Evolutionary conservation across 2,329 filamentous ascomycete genomes (phyloP).

Genomic region (Pseudogymnoascus sp.): DNA sequence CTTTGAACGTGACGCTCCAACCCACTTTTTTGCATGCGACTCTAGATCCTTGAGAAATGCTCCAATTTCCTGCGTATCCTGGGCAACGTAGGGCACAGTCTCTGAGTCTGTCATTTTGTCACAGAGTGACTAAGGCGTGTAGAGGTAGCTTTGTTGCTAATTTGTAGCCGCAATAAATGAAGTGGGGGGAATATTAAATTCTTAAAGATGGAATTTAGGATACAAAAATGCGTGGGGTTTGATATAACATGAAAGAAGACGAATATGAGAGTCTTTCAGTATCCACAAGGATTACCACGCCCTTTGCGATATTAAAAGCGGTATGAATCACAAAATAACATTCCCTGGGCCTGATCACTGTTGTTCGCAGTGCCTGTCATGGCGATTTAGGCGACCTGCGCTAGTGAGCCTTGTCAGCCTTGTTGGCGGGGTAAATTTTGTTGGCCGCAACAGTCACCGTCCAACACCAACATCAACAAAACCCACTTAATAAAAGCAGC

Average conservation of each 20-base stretch:
- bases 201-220: neutral
- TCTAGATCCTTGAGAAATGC: slow-evolving; percentile 44
- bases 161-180: neutral
- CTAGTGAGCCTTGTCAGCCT: slow-evolving; percentile 21
- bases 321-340: neutral
- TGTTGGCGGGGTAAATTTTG: slow-evolving; percentile 5
- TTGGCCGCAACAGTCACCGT: neutral
- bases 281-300: neutral
- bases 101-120: slow-evolving; percentile 42
- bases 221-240: neutral
- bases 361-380: slow-evolving; percentile 6
- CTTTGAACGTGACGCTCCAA: slow-evolving; percentile 45
- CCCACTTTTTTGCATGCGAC: slow-evolving; percentile 50
- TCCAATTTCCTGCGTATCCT: slow-evolving; percentile 60
- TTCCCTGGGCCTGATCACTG: neutral
- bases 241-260: neutral
- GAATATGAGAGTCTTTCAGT: neutral
- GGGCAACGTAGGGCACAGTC: slow-evolving; percentile 53
- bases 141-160: neutral
- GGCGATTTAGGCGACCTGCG: slow-evolving; percentile 4
- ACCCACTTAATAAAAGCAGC: neutral
- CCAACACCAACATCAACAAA: neutral
- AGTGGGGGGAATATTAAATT: slow-evolving; percentile 2
- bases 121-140: slow-evolving; percentile 10
- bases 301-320: neutral